These are phyloP conservation scores for Penicillium waksmanii DNA, from an alignment of 495 filamentous ascomycete species.

Conservation along the genomic window DNA sequence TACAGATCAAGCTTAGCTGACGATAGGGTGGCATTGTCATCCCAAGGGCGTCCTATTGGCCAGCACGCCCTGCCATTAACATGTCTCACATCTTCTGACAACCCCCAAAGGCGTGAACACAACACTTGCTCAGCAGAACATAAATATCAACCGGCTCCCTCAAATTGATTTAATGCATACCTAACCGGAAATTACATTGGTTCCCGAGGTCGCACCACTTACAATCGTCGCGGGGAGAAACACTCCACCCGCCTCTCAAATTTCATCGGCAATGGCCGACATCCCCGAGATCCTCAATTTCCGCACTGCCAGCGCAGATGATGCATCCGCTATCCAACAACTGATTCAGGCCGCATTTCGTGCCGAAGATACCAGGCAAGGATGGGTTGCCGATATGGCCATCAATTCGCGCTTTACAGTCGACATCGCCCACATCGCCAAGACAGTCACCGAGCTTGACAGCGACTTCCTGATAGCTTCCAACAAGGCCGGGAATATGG, in stretches of 20 bases:
- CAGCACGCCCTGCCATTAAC: not conserved
- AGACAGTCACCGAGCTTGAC: slow-evolving; percentile 45
- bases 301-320: slow-evolving; percentile 32
- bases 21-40: not conserved
- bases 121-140: not conserved
- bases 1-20: not conserved
- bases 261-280: slow-evolving; percentile 10
- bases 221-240: too few relatives aligned
- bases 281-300: slow-evolving; percentile 24
- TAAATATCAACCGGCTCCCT: not conserved
- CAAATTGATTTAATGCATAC: not conserved
- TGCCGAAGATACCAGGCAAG: slow-evolving; percentile 37
- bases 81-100: not conserved
- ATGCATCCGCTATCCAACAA: slow-evolving; percentile 31
- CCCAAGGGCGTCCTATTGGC: not conserved
- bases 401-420: slow-evolving; percentile 37
- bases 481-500: slow-evolving; percentile 20
- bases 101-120: not conserved
- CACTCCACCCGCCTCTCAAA: not conserved
- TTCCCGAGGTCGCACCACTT: too few relatives aligned
- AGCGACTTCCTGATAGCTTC: slow-evolving; percentile 38
- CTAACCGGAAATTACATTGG: too few relatives aligned
- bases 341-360: slow-evolving; percentile 49
- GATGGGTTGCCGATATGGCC: slow-evolving; percentile 45
- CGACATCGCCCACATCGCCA: slow-evolving; percentile 28